Conservation (phyloP, 768 basidiomycete species). For the Tulasnella sp. region DNA sequence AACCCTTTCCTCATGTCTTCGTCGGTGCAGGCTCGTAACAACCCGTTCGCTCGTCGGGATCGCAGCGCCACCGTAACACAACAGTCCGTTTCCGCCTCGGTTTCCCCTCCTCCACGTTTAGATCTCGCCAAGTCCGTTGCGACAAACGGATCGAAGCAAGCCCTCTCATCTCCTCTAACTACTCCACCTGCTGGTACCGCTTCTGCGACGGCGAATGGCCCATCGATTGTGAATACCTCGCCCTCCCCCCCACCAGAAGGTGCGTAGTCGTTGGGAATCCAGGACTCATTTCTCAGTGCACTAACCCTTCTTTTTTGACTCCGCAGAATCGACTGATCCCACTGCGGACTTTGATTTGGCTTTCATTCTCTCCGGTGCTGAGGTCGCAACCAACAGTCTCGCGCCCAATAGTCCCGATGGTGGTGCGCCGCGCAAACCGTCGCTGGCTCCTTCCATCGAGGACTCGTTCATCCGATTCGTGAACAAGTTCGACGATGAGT, state of each 20-base stretch:
- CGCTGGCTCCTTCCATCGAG: slow-evolving; percentile 27
- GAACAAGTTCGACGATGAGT: slow-evolving; percentile 39
- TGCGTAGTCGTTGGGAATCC: neutral
- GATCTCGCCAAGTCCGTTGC: neutral
- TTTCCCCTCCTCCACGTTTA: neutral
- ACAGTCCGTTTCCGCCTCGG: neutral
- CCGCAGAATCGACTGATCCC: neutral
- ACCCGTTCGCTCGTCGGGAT: slow-evolving; percentile 6
- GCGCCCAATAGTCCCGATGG: neutral
- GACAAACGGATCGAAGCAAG: neutral
- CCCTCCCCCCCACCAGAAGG: slow-evolving; percentile 7
- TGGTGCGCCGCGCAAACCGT: slow-evolving; percentile 12
- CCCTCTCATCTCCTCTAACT: neutral
- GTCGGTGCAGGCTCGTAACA: slow-evolving; percentile 1
- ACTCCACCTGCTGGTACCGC: neutral
- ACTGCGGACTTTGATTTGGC: slow-evolving; percentile 40
- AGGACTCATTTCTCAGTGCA: neutral
- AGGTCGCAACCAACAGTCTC: neutral
- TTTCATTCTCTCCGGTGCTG: slow-evolving; percentile 35
- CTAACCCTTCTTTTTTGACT: neutral
- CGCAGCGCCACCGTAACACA: slow-evolving; percentile 5
- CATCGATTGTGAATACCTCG: neutral
- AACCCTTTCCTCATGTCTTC: no score
- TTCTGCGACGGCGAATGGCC: neutral
- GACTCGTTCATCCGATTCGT: slow-evolving; percentile 40